phyloP scores from a whole-genome alignment of 225 moss, liverwort and hornwort genomes.

The Bryoerythrophyllum caledonicum region DNA sequence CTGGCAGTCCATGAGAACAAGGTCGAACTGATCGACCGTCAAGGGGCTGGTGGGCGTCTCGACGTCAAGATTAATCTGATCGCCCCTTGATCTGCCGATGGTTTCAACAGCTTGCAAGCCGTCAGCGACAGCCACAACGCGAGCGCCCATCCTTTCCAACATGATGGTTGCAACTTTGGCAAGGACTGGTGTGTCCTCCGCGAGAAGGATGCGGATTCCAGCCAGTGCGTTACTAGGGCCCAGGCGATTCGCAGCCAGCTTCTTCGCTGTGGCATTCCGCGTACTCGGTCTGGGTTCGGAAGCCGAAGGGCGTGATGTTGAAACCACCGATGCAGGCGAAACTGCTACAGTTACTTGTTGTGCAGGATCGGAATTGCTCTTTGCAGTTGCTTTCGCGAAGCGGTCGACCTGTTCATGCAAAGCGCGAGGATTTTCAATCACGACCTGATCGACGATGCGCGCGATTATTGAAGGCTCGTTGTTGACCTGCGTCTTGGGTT shows the following conservation, averaged over 20 bases:
- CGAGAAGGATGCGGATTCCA: conserved; percentile 80
- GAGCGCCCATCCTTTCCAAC: conserved; percentile 79
- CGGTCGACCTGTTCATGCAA: conserved; percentile 20
- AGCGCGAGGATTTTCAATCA: conserved; percentile 19
- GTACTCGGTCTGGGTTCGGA: conserved; percentile 23
- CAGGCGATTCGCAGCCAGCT: conserved; percentile 25
- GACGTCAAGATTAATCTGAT: conserved; percentile 17
- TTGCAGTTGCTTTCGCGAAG: conserved; percentile 1
- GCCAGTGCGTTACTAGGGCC: conserved; percentile 58
- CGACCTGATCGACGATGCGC: conserved; percentile 2
- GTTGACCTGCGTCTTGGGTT: conserved; percentile 12
- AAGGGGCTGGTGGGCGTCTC: not conserved
- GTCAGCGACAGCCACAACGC: conserved; percentile 70
- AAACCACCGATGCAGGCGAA: conserved; percentile 2
- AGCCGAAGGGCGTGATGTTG: conserved; percentile 2
- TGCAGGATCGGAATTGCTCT: not conserved
- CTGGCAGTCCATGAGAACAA: conserved; percentile 97
- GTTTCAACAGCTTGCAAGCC: conserved; percentile 79
- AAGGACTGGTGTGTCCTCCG: conserved; percentile 81
- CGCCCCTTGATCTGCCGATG: conserved; percentile 58
- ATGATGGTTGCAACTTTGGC: conserved; percentile 83
- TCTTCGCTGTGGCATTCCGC: conserved; percentile 24
- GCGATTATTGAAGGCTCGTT: not conserved
- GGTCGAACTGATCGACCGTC: conserved; percentile 50
- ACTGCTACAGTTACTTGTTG: not conserved